Evolutionary conservation across 768 basidiomycete genomes (phyloP), one percentile per base, ranked within the genome.

Genomic region (Naematelia encephala): DNA sequence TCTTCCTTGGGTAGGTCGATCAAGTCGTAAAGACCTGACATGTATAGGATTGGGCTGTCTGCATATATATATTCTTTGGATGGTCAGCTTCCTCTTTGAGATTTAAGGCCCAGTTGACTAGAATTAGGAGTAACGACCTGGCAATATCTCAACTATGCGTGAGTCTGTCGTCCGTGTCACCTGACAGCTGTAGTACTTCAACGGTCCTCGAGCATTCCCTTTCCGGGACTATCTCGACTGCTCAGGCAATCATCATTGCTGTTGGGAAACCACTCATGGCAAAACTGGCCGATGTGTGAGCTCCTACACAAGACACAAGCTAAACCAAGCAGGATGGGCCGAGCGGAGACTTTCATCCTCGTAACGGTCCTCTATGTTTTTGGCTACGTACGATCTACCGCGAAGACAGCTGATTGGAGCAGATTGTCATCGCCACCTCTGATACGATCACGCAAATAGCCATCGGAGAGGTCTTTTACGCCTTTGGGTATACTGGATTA

Each of bases 41-140:
- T 5, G 25, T 5, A 10, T 53, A 79, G 85, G 53, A 74, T 89
- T 57, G 87, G 80, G 13, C 81, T 87, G 0, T 85, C 86, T 0
- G 83, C 87, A 0, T 90, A 88, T 72, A 85, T 88, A 57, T 90
- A 89, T 74, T 87, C 87, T 0, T 80, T 90, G 27, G 88, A 89
- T 60, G 80, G 74, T 39, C 34, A 39, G 34, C 16, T 8, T 39
- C 34, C 34, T 16, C 34, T 8, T 39, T 73, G 21, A 51, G 63
- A 57, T 39, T 23, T 22, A 47, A 29, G 5, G 21, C 5, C n/a
- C n/a, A n/a, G n/a, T n/a, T n/a, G n/a, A n/a, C n/a, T n/a, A 23
- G 13, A 13, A 14, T 51, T 22, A 70, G 63, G 82, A 21, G 81
- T 83, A 16, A 89, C 87, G 5, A 89, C 87, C 1, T 85, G 79